A percentile compares a stretch with the other conserved stretches of the same genome.
phyloP scores from a whole-genome alignment of 2,329 filamentous ascomycete genomes.

The Metarhizium brunneum region DNA sequence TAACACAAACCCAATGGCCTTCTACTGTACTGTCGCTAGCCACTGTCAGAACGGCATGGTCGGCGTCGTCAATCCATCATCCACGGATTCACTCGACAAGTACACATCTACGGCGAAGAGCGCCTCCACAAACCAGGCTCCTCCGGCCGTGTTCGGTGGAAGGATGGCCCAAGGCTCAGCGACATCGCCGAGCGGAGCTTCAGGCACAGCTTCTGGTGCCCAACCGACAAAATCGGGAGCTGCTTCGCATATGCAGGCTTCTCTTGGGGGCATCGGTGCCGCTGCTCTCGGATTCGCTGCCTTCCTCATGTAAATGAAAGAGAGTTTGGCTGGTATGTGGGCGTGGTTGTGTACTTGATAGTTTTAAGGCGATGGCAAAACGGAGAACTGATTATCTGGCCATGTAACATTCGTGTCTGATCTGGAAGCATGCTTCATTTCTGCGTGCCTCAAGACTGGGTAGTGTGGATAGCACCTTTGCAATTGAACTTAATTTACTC shows the following conservation, averaged over 20 bases:
- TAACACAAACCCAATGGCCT: conserved; percentile 19
- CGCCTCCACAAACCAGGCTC: conserved; percentile 6
- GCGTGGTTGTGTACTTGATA: not conserved
- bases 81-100: conserved; percentile 11
- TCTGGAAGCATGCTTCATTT: not conserved
- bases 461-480: no score
- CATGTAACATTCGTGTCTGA: not conserved
- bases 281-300: conserved; percentile 3
- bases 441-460: not conserved
- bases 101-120: conserved; percentile 9
- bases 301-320: conserved; percentile 1
- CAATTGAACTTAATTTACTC: no score
- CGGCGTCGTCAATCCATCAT: conserved; percentile 18
- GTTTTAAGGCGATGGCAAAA: not conserved
- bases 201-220: not conserved
- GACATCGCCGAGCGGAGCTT: not conserved
- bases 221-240: not conserved
- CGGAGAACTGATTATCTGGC: not conserved
- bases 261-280: not conserved
- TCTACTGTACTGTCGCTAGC: conserved; percentile 18
- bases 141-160: conserved; percentile 9
- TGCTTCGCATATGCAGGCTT: conserved; percentile 1
- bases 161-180: not conserved
- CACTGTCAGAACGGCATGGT: conserved; percentile 24
- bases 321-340: not conserved